Percentiles rank a stretch among this genome's conserved stretches.
Conservation (phyloP, 768 basidiomycete species). For the Pholiota molesta region DNA sequence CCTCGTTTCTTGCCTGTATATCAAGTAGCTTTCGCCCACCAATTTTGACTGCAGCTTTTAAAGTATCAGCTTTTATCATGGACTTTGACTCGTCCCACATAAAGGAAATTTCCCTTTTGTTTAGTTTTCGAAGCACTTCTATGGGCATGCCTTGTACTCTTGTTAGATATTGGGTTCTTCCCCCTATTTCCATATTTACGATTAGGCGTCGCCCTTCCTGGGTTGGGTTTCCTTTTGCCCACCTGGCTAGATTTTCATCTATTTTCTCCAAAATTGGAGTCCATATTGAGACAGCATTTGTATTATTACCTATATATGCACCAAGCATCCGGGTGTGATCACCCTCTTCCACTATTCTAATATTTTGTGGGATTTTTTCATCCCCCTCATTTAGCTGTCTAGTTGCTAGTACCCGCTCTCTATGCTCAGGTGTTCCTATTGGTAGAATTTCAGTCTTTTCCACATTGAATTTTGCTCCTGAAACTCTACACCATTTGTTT, state of each 20-base stretch:
- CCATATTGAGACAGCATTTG: too few relatives aligned
- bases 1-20: slow-evolving; percentile 22
- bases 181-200: slow-evolving; percentile 26
- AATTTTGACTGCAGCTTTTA: slow-evolving; percentile 14
- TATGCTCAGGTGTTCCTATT: slow-evolving; percentile 8
- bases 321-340: slow-evolving; percentile 33
- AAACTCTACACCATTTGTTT: too few relatives aligned
- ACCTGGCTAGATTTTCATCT: too few relatives aligned
- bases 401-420: slow-evolving; percentile 1
- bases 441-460: slow-evolving; percentile 37
- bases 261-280: too few relatives aligned
- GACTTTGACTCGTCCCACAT: slow-evolving; percentile 26
- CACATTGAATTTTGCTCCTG: too few relatives aligned
- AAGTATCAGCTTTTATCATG: slow-evolving; percentile 20
- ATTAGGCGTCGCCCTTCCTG: slow-evolving; percentile 20
- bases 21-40: slow-evolving; percentile 27
- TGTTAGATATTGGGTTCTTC: slow-evolving; percentile 36
- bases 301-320: slow-evolving; percentile 31
- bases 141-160: slow-evolving; percentile 40
- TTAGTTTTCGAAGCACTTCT: slow-evolving; percentile 21
- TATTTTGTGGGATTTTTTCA: slow-evolving; percentile 14
- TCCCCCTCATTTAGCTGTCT: slow-evolving; percentile 10
- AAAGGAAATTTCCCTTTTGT: slow-evolving; percentile 27
- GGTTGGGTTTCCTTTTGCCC: too few relatives aligned
- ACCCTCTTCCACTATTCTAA: slow-evolving; percentile 32